Percentiles rank a stretch among this genome's conserved stretches.
Evolutionary conservation across 192 early-diverging fungal species (phyloP).

Genomic region (Pilobolus umbonatus): DNA sequence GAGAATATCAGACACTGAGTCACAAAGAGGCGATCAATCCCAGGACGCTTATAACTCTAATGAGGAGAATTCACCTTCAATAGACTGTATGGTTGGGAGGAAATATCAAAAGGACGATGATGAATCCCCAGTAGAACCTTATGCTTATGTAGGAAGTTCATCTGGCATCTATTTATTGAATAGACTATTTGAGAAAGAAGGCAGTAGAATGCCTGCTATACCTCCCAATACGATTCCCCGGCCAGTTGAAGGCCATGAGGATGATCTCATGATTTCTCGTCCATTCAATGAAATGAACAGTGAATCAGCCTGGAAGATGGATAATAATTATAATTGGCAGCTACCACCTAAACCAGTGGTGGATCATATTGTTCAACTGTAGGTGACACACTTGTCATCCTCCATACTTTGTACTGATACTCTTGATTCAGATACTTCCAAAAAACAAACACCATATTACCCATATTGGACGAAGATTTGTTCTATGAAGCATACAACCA

Average conservation of each 20-base stretch:
- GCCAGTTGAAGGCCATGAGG: slow-evolving; percentile 4
- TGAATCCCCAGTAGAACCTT: neutral
- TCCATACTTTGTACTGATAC: neutral
- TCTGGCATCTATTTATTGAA: slow-evolving; percentile 27
- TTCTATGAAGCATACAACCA: neutral
- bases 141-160: slow-evolving; percentile 24
- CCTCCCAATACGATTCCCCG: neutral
- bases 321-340: slow-evolving; percentile 8
- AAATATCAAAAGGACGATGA: neutral
- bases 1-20: neutral
- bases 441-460: neutral
- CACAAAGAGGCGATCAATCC: neutral
- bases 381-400: neutral
- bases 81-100: neutral
- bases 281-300: no score
- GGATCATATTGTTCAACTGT: slow-evolving; percentile 22
- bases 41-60: no score
- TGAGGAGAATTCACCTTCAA: slow-evolving; percentile 2
- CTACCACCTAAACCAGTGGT: slow-evolving; percentile 22
- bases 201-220: neutral
- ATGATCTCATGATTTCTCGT: slow-evolving; percentile 13
- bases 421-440: neutral
- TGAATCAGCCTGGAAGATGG: no score
- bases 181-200: slow-evolving; percentile 8
- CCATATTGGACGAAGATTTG: slow-evolving; percentile 3